Percentiles rank a stretch among this genome's conserved stretches.
phyloP scores from a whole-genome alignment of 2,329 filamentous ascomycete genomes.

The Phaeoacremonium minimum region DNA sequence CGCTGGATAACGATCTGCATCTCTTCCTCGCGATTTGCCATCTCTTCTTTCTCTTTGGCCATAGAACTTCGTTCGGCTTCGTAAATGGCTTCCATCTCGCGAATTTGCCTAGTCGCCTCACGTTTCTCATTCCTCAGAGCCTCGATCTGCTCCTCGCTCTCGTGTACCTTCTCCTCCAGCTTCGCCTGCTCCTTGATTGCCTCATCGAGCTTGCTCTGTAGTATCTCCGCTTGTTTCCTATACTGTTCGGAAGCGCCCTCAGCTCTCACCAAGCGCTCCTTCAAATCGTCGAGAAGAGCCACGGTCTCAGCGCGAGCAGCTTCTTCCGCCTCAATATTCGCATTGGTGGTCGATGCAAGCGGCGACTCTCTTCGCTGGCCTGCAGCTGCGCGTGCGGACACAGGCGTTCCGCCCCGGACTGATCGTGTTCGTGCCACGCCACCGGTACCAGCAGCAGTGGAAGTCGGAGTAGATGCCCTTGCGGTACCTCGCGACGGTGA shows the following conservation, averaged over 20 bases:
- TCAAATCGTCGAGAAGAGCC: conserved; percentile 77
- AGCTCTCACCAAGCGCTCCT: conserved; percentile 75
- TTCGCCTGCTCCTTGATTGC: conserved; percentile 76
- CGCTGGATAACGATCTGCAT: conserved; percentile 87
- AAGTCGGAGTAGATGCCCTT: conserved; percentile 45
- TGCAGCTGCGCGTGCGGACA: conserved; percentile 70
- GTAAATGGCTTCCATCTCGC: conserved; percentile 90
- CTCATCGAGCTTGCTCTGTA: conserved; percentile 85
- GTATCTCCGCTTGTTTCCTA: conserved; percentile 77
- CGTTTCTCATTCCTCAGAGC: conserved; percentile 78
- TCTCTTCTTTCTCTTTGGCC: conserved; percentile 88
- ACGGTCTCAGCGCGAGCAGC: conserved; percentile 76
- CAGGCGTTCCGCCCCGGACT: conserved; percentile 57
- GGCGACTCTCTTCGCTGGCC: conserved; percentile 53
- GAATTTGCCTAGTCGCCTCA: conserved; percentile 75
- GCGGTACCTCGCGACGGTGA: conserved; percentile 32
- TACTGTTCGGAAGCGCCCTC: conserved; percentile 74
- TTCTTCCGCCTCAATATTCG: conserved; percentile 53
- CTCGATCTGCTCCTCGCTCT: conserved; percentile 80
- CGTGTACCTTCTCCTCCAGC: conserved; percentile 83
- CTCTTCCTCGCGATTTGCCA: conserved; percentile 79
- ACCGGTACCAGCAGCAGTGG: conserved; percentile 34
- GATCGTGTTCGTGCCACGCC: conserved; percentile 57
- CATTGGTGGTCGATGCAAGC: conserved; percentile 31
- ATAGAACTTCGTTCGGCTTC: conserved; percentile 84